Evolutionary conservation across 2,329 filamentous ascomycete genomes (phyloP), one percentile per base, ranked within the genome.

Genomic region (Trichoderma breve): DNA sequence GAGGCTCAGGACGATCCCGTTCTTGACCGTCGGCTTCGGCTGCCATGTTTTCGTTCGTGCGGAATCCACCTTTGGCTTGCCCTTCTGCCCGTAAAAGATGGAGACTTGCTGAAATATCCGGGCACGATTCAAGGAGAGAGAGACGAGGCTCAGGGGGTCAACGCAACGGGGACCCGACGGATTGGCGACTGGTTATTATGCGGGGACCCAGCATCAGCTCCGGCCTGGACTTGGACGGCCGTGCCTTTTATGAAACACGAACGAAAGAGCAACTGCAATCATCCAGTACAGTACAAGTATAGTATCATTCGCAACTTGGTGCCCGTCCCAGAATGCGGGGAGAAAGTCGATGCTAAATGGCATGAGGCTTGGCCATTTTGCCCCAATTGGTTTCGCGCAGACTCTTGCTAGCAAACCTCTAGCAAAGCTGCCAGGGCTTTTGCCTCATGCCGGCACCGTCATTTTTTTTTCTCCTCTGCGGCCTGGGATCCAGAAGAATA

Each of bases 1-100:
- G 60, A 55, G 58, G 47, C 61, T 58, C 53, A 32, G 34, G 62
- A 18, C 36, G 69, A 60, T 66, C n/a, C 61, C 69, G 60, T 32
- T 66, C n/a, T 71, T 66, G 61, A 26, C 61, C 69, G 69, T 66
- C 69, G 69, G 69, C 69, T 71, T 71, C 69, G 12, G 62, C 53
- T 34, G 60, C 69, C 60, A 71, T 65, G 36, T n/a, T 57, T 66
- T 30, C 34, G 34, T 12, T 53, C n/a, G 60, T 65, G 34, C 39
- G 58, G 47, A 36, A 62, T 63, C 43, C 68, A 62, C 58, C 34
- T 60, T 67, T 57, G n/a, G 24, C 53, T 24, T n/a, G 30, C 30
- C 53, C 53, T 63, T 63, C 58, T 39, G 43, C 61, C 67, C 60
- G 28, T 60, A 34, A 53, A 63, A 63, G 58, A 70, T 70, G 68